Evolutionary conservation across 768 basidiomycete genomes (phyloP), one percentile per base, ranked within the genome.

Genomic region (Macrolepiota dolichaula): DNA sequence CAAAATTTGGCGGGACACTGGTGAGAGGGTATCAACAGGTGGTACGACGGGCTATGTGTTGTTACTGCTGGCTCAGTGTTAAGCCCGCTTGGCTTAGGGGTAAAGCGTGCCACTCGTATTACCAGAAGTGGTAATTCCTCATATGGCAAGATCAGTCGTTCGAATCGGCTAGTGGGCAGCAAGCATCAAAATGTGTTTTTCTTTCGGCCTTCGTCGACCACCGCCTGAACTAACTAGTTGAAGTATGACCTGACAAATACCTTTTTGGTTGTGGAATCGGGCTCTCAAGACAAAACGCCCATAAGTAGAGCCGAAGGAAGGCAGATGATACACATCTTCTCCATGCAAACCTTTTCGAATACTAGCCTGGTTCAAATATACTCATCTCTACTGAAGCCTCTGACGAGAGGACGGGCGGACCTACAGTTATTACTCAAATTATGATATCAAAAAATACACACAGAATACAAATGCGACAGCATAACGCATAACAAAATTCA

Each of bases 91-190:
- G 78, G 80, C 80, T 80, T 79, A 81, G 80, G 77, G 79, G 79
- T 78, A 80, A 79, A 80, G 79, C 79, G 80, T 77, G 76, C 74
- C 79, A 80, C 80, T 79, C 77, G 79, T 81, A 80, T 72, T 72
- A 2, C 17, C 0, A 15, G 3, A 13, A 19, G 56, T 42, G 56
- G 10, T 27, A 32, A 32, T 32, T 32, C 29, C 29, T 32, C 7
- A 32, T 32, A 76, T 74, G 74, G 70, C 72, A 71, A 76, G 74
- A 74, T 74, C 74, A 70, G 70, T 74, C 70, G 74, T 76, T 76
- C 74, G 70, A 76, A 69, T 70, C 74, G 70, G 74, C 70, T 70
- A 74, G 66, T 65, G 69, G 74, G 74, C 74, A 76, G 29, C 7
- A 32, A 32, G 29, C 7, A 3, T 32, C 7, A 3, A n/a, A n/a